A percentile compares a stretch with the other conserved stretches of the same genome.
Conservation (phyloP, 306 rosid species). For the Leucaena leucocephala region DNA sequence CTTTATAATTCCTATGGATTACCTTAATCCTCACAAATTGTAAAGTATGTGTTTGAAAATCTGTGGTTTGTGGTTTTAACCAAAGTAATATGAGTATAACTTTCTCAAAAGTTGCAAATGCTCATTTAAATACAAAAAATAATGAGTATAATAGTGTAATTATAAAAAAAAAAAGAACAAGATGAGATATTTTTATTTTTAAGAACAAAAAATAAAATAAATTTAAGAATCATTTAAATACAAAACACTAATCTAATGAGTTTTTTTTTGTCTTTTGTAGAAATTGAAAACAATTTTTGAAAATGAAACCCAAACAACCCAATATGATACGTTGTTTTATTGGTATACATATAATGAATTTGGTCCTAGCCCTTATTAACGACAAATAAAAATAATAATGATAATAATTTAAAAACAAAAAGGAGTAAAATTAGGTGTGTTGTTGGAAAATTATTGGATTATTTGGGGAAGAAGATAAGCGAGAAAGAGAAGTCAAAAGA, state of each 20-base stretch:
- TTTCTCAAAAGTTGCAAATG: too few relatives aligned
- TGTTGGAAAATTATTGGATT: neutral
- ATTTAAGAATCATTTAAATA: too few relatives aligned
- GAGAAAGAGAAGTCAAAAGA: neutral
- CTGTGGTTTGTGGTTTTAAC: neutral
- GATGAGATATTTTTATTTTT: too few relatives aligned
- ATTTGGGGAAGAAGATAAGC: neutral
- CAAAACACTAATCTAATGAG: neutral
- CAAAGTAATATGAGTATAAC: too few relatives aligned
- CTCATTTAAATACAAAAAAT: too few relatives aligned
- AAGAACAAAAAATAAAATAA: too few relatives aligned
- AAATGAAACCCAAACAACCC: neutral
- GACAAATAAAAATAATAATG: too few relatives aligned
- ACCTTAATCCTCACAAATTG: neutral
- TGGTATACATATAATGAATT: neutral
- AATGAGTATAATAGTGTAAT: too few relatives aligned
- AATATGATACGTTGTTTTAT: neutral
- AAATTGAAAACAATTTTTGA: neutral
- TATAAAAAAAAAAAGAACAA: too few relatives aligned
- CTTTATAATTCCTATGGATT: neutral
- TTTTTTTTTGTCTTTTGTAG: too few relatives aligned
- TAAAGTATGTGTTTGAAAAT: neutral
- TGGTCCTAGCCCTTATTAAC: neutral
- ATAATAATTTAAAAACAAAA: too few relatives aligned
- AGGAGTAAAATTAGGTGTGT: too few relatives aligned